phyloP scores from a whole-genome alignment of 768 basidiomycete species.

The Leccinum arenicola region DNA sequence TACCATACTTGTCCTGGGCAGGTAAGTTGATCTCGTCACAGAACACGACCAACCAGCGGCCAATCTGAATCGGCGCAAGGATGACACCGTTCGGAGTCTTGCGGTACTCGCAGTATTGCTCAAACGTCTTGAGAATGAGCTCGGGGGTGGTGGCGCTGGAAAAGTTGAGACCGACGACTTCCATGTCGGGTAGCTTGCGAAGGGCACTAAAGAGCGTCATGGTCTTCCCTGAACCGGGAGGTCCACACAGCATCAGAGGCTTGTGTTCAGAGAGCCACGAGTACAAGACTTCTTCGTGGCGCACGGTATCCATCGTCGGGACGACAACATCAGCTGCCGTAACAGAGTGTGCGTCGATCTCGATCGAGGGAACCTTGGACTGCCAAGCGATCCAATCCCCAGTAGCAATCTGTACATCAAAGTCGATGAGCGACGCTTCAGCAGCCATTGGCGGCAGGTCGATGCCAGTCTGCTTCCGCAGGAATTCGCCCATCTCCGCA shows the following conservation, averaged over 20 bases:
- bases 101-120: constrained; percentile 98
- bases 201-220: constrained; percentile 99
- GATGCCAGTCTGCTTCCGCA: constrained; percentile 82
- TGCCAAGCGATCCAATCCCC: constrained; percentile 95
- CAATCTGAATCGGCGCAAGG: constrained; percentile 90
- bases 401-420: constrained; percentile 81
- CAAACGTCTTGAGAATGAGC: constrained; percentile 97
- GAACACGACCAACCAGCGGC: constrained; percentile 70
- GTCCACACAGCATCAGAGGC: constrained; percentile 96
- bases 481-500: constrained; percentile 84
- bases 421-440: constrained; percentile 90
- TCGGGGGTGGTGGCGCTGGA: constrained; percentile 98
- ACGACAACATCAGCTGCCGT: constrained; percentile 96
- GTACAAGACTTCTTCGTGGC: constrained; percentile 97
- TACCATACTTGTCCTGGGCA: too few relatives aligned
- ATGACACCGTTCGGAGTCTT: constrained; percentile 99
- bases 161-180: constrained; percentile 98
- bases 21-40: too few relatives aligned
- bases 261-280: constrained; percentile 99
- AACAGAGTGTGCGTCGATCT: constrained; percentile 95
- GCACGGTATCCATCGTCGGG: constrained; percentile 96
- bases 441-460: constrained; percentile 77
- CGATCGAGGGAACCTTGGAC: constrained; percentile 86
- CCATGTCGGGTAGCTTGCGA: constrained; percentile 97
- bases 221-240: constrained; percentile 99